Evolutionary conservation across 2,329 filamentous ascomycete species (phyloP).

Genomic region (Cucurbitaria berberidis): DNA sequence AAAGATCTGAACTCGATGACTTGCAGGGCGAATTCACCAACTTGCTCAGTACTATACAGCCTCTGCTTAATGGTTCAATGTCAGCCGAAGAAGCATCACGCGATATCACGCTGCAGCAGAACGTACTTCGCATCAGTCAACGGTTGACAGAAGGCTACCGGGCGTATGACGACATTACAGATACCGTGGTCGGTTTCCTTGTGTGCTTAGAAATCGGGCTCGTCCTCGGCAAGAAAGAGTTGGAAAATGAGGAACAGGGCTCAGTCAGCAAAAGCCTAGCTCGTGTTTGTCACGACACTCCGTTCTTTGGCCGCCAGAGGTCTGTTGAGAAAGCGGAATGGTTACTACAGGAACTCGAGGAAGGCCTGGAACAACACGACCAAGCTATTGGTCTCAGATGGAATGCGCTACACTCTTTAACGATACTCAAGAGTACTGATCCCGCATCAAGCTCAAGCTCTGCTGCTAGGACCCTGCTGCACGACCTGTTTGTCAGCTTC

Average conservation of each 20-base stretch:
- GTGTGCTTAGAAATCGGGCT: constrained; percentile 79
- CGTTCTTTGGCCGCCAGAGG: constrained; percentile 38
- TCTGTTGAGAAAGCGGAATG: constrained; percentile 20
- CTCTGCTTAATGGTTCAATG: constrained; percentile 32
- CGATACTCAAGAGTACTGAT: constrained; percentile 35
- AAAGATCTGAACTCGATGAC: constrained; percentile 68
- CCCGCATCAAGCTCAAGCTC: constrained; percentile 12
- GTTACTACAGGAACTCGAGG: constrained; percentile 25
- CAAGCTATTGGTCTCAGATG: constrained; percentile 43
- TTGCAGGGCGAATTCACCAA: constrained; percentile 86
- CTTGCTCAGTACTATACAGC: constrained; percentile 58
- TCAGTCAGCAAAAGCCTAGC: constrained; percentile 24
- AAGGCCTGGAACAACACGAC: constrained; percentile 24
- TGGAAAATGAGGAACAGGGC: constrained; percentile 19
- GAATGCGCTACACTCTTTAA: constrained; percentile 42
- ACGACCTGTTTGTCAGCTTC: constrained; percentile 72
- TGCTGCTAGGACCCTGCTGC: constrained; percentile 56
- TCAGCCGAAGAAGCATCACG: constrained; percentile 30
- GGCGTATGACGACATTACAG: constrained; percentile 83
- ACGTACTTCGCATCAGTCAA: constrained; percentile 71
- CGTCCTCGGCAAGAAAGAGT: constrained; percentile 56
- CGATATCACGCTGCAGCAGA: constrained; percentile 54
- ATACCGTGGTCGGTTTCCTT: constrained; percentile 78
- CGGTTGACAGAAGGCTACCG: constrained; percentile 74
- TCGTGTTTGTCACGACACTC: constrained; percentile 37